phyloP scores from a whole-genome alignment of 2,329 filamentous ascomycete genomes.

The Immersiporthe knoxdaviesiana region DNA sequence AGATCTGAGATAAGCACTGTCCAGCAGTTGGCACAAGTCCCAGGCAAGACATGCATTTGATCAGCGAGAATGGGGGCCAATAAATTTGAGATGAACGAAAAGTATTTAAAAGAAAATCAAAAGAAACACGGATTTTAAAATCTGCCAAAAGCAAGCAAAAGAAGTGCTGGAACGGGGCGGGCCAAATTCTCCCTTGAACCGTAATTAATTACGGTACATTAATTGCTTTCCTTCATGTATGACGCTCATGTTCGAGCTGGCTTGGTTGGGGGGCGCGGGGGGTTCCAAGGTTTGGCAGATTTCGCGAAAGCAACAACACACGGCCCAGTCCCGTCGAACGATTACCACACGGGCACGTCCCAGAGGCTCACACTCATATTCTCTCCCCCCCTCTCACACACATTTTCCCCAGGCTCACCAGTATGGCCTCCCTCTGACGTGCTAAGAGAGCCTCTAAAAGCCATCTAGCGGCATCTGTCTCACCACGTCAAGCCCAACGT shows the following conservation, averaged over 20 bases:
- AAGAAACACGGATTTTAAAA: no score
- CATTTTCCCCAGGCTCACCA: no score
- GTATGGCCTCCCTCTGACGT: conserved; percentile 7
- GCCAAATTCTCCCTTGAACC: not conserved
- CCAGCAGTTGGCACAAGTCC: not conserved
- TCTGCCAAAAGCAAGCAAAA: not conserved
- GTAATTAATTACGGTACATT: not conserved
- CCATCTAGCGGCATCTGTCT: conserved; percentile 12
- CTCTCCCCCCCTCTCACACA: not conserved
- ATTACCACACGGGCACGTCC: not conserved
- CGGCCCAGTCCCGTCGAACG: not conserved
- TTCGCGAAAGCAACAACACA: not conserved
- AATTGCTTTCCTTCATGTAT: not conserved
- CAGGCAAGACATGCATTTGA: no score
- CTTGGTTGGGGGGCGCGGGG: not conserved
- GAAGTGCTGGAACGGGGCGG: not conserved
- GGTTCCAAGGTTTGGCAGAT: no score
- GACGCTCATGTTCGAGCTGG: not conserved
- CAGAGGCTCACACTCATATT: not conserved
- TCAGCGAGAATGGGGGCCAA: no score
- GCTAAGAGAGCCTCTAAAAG: conserved; percentile 11
- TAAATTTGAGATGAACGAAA: not conserved
- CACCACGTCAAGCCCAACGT: conserved; percentile 8
- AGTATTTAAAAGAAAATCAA: no score
- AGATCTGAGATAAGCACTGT: not conserved